Evolutionary conservation across 805 yeast genomes (phyloP), one percentile per base, ranked within the genome.

Genomic region (Ogataea corticis): DNA sequence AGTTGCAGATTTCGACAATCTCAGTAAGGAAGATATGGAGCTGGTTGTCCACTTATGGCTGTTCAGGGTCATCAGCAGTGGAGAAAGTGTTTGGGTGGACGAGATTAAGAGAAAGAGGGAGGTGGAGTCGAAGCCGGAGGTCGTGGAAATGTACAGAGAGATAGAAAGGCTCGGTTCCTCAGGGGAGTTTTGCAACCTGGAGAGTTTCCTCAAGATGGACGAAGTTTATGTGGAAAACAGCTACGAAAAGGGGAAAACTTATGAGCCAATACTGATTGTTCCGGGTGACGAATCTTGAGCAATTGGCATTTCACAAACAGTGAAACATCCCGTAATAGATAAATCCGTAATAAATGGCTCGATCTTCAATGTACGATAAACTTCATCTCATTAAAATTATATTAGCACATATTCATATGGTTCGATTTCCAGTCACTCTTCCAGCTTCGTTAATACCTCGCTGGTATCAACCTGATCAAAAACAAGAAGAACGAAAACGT

Each of bases 361-460:
- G n/a, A n/a, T n/a, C n/a, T n/a, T n/a, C n/a, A n/a, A n/a, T n/a
- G n/a, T n/a, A n/a, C n/a, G n/a, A n/a, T n/a, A n/a, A n/a, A n/a
- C n/a, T n/a, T n/a, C n/a, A n/a, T n/a, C n/a, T n/a, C n/a, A n/a
- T n/a, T n/a, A n/a, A n/a, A n/a, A n/a, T n/a, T n/a, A n/a, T n/a
- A n/a, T n/a, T n/a, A n/a, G n/a, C n/a, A n/a, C n/a, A n/a, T n/a
- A n/a, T n/a, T n/a, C n/a, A n/a, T n/a, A n/a, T n/a, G n/a, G n/a
- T n/a, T n/a, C n/a, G n/a, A n/a, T n/a, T n/a, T n/a, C n/a, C n/a
- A n/a, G n/a, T n/a, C n/a, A n/a, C n/a, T n/a, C n/a, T n/a, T n/a
- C n/a, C n/a, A n/a, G n/a, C n/a, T n/a, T n/a, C n/a, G n/a, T 23
- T 27, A 50, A 23, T 69, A 77, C 5, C 67, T 74, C 7, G 63